Evolutionary conservation across 441 rosid genomes (phyloP), one percentile per base, ranked within the genome.

Genomic region (Populus hybrid): DNA sequence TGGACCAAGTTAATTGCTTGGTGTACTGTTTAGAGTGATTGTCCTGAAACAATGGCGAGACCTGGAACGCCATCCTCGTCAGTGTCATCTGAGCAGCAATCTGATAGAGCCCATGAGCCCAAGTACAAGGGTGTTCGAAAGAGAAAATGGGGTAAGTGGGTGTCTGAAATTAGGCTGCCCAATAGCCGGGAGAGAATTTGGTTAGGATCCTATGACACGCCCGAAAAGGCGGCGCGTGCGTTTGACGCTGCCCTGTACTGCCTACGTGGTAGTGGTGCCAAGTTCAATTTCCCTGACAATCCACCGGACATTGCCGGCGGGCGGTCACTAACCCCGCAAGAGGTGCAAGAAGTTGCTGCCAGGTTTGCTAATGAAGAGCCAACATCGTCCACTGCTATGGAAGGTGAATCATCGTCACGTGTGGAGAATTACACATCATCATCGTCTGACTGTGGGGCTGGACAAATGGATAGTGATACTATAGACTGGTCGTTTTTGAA

Each of bases 71-170:
- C 78, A 2, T 68, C 75, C 0, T 11, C 75, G 1, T 21, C 78
- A 2, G 7, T 67, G 8, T 11, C 61, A 10, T 35, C 72, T 7
- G 71, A 69, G 66, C 75, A 63, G 24, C 38, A 35, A 8, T 34
- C 73, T 14, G 10, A 70, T 10, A 83, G 80, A 16, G 14, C 32
- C 21, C 11, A 38, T 21, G 75, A 77, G 26, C 84, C 89, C 0
- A 90, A 90, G 84, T 94, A 89, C 86, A 93, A 82, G 23, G 98
- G 98, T 5, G 97, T 94, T 16, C 42, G 97, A 35, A 92, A 90
- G 92, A 76, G 98, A 77, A 93, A 91, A 78, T 93, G 98, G 98
- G 97, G 98, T 0, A 94, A 90, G 71, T 94, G 94, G 94, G 98
- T 94, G 79, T 92, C 97, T 3, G 98, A 94, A 84, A 90, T 94